Evolutionary conservation across 495 filamentous ascomycete genomes (phyloP).

Genomic region (Aspergillus steynii): DNA sequence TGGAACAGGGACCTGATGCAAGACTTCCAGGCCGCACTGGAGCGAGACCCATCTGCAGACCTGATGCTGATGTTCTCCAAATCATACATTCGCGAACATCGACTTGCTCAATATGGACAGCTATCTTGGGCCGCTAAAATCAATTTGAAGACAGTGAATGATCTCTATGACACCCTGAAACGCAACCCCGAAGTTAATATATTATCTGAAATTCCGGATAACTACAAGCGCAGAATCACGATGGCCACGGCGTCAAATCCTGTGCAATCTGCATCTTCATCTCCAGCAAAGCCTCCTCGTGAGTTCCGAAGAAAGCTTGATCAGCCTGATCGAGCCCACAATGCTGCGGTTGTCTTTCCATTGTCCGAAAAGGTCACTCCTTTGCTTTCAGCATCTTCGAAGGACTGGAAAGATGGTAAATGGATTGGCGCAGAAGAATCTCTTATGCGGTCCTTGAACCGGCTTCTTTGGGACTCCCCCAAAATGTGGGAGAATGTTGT

Average conservation of each 20-base stretch:
- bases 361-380: constrained; percentile 16
- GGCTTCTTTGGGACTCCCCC: too few relatives aligned
- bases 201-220: constrained; percentile 16
- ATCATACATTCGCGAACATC: constrained; percentile 18
- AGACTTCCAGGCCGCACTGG: constrained; percentile 17
- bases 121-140: constrained; percentile 15
- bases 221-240: constrained; percentile 17
- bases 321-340: constrained; percentile 12
- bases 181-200: constrained; percentile 22
- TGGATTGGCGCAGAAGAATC: too few relatives aligned
- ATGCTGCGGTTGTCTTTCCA: constrained; percentile 17
- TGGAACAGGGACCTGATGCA: constrained; percentile 25
- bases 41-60: constrained; percentile 19
- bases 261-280: neutral
- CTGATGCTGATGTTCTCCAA: constrained; percentile 21
- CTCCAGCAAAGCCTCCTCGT: neutral
- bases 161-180: constrained; percentile 11
- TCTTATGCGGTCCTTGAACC: too few relatives aligned
- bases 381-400: constrained; percentile 6
- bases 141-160: constrained; percentile 15
- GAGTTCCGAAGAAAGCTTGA: constrained; percentile 18
- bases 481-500: too few relatives aligned
- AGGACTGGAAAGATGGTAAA: too few relatives aligned
- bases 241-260: constrained; percentile 17
- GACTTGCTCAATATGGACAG: constrained; percentile 11